These are phyloP conservation scores for Pestalotiopsis sp. DNA, from an alignment of 2,329 filamentous ascomycete species.

Conservation along the genomic window DNA sequence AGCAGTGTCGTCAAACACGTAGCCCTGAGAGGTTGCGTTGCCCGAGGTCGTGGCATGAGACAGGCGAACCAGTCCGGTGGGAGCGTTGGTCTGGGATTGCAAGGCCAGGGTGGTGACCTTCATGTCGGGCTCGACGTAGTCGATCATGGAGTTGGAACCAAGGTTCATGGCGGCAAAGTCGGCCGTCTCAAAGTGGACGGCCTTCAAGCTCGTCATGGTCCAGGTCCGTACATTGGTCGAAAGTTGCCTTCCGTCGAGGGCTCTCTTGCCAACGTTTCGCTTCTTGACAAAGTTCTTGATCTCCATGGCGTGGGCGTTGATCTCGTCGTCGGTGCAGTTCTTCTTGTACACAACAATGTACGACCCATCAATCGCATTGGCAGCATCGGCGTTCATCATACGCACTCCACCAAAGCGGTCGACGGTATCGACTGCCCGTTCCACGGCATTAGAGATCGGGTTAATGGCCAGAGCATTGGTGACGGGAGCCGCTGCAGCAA, in stretches of 20 bases:
- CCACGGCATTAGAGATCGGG: neutral
- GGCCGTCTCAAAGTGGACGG: conserved; percentile 55
- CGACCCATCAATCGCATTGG: conserved; percentile 54
- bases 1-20: conserved; percentile 55
- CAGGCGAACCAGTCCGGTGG: conserved; percentile 55
- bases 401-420: conserved; percentile 42
- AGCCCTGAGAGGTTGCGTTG: conserved; percentile 35
- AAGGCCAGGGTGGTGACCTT: conserved; percentile 45
- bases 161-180: conserved; percentile 53
- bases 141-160: conserved; percentile 49
- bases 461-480: conserved; percentile 26
- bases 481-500: conserved; percentile 29
- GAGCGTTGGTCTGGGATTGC: conserved; percentile 55
- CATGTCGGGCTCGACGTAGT: conserved; percentile 57
- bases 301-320: conserved; percentile 51
- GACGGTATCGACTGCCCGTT: conserved; percentile 18
- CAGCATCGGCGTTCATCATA: conserved; percentile 51
- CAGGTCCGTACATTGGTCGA: conserved; percentile 50
- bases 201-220: conserved; percentile 53
- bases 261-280: conserved; percentile 59
- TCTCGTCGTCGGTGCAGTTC: conserved; percentile 48
- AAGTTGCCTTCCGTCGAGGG: conserved; percentile 46
- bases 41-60: conserved; percentile 39
- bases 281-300: conserved; percentile 54
- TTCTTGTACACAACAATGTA: conserved; percentile 70